Evolutionary conservation across 2,329 filamentous ascomycete species (phyloP), one percentile per base, ranked within the genome.

Genomic region (Ceratocystis colombiana): DNA sequence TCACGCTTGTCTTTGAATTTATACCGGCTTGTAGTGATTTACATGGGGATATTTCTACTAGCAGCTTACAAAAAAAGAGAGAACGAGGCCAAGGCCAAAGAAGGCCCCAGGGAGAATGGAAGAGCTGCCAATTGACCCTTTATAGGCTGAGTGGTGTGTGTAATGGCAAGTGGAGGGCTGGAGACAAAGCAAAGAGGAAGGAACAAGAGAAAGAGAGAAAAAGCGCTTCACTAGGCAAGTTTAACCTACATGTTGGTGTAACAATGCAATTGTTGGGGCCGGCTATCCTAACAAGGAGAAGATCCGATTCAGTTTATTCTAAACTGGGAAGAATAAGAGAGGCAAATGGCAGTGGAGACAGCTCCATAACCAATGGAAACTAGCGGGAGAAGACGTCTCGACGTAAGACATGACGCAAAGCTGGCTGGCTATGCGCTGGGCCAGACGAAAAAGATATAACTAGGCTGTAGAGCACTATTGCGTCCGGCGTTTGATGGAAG

Each of bases 191-290:
- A 53, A 25, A 10, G n/a, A 22, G 20, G n/a, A 48, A 20, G 20
- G 15, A 20, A 48, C 2, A 46, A 17, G 45, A 46, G 46, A 4
- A 20, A 48, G n/a, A 48, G n/a, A 53, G 20, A 22, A 53, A 25
- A 53, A 53, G 20, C 20, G 0, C 48, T 53, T 53, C 25, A 22
- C 25, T 12, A 10, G 48, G 48, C 48, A 53, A 25, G 48, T 53
- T 53, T 25, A 53, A 25, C 48, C 20, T 8, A 17, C 20, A 10
- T 53, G 20, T 53, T 53, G 48, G 48, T 53, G 48, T 25, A 53
- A 53, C 48, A 53, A 53, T 53, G 48, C 48, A 25, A 25, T 53
- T 53, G 48, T 53, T 53, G 48, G 48, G 46, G 15, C 20, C n/a
- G 46, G 46, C 46, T 50, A 4, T 8, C 15, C 7, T 50, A n/a